phyloP scores from a whole-genome alignment of 202 grass and related monocot species.

The Bolboschoenoplectus hybrid region DNA sequence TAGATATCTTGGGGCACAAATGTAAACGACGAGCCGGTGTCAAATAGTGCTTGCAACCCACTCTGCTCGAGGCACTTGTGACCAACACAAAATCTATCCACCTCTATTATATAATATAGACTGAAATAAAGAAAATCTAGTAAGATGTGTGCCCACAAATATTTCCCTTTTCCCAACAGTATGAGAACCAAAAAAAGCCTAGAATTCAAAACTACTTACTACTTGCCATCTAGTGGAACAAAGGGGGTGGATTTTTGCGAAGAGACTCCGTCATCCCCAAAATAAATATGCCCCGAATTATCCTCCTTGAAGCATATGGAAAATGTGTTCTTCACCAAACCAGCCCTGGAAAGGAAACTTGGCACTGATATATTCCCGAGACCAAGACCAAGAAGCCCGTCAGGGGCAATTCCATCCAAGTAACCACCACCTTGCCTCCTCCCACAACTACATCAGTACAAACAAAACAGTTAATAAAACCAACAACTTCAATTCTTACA shows the following conservation, averaged over 20 bases:
- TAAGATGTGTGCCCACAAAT: conserved; percentile 34
- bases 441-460: conserved; percentile 68
- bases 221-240: conserved; percentile 77
- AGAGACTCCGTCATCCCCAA: conserved; percentile 78
- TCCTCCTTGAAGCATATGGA: conserved; percentile 91
- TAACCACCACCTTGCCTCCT: conserved; percentile 88
- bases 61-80: conserved; percentile 64
- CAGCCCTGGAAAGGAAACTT: conserved; percentile 89
- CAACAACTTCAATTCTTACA: not conserved
- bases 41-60: conserved; percentile 73
- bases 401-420: conserved; percentile 93
- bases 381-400: conserved; percentile 95
- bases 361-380: conserved; percentile 90
- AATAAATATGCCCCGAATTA: conserved; percentile 86
- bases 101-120: conserved; percentile 69
- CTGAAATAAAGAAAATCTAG: conserved; percentile 47
- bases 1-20: conserved; percentile 70
- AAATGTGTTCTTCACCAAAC: conserved; percentile 82
- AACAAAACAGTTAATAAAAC: conserved; percentile 23
- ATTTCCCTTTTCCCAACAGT: not conserved
- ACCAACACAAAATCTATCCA: conserved; percentile 80
- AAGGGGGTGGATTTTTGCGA: conserved; percentile 83
- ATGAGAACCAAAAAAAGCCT: conserved; percentile 14
- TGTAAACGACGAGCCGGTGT: conserved; percentile 87
- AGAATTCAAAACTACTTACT: conserved; percentile 57